These are phyloP conservation scores for Saccharomycopsis lassenensis DNA, from an alignment of 805 yeast genomes.

Conservation along the genomic window DNA sequence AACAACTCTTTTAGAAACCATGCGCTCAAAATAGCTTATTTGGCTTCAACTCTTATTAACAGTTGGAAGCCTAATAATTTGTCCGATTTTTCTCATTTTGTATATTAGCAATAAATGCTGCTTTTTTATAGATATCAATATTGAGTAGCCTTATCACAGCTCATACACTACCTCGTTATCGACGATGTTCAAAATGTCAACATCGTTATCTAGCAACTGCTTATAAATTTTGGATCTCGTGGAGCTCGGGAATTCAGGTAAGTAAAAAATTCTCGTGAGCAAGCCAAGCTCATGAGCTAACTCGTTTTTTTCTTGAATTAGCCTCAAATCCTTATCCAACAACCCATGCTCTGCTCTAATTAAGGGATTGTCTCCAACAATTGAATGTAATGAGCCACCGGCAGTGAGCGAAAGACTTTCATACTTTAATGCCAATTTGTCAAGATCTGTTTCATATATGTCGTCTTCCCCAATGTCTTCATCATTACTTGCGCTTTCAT, in stretches of 20 bases:
- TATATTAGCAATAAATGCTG: not conserved
- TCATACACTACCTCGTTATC: slow-evolving; percentile 33
- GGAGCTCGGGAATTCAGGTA: slow-evolving; percentile 52
- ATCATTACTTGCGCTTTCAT: slow-evolving; percentile 20
- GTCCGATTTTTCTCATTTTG: not conserved
- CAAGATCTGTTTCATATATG: slow-evolving; percentile 6
- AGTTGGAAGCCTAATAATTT: not conserved
- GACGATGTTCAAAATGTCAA: slow-evolving; percentile 53
- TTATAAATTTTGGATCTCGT: slow-evolving; percentile 37
- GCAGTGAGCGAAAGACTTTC: slow-evolving; percentile 27
- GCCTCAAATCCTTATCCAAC: slow-evolving; percentile 24
- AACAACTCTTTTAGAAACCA: too few species aligned
- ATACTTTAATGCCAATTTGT: slow-evolving; percentile 19
- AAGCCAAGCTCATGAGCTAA: slow-evolving; percentile 40
- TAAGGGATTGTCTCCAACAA: too few species aligned
- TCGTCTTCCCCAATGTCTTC: too few species aligned
- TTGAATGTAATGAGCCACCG: slow-evolving; percentile 30
- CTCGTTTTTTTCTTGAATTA: slow-evolving; percentile 29
- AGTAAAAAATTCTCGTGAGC: slow-evolving; percentile 58
- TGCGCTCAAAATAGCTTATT: slow-evolving; percentile 2
- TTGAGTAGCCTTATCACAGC: not conserved
- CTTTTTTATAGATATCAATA: not conserved
- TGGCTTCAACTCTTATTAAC: not conserved
- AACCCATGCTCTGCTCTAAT: too few species aligned
- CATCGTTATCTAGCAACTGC: slow-evolving; percentile 36